phyloP scores from a whole-genome alignment of 108 stramenopile genomes.

The Schizochytrium sp. region DNA sequence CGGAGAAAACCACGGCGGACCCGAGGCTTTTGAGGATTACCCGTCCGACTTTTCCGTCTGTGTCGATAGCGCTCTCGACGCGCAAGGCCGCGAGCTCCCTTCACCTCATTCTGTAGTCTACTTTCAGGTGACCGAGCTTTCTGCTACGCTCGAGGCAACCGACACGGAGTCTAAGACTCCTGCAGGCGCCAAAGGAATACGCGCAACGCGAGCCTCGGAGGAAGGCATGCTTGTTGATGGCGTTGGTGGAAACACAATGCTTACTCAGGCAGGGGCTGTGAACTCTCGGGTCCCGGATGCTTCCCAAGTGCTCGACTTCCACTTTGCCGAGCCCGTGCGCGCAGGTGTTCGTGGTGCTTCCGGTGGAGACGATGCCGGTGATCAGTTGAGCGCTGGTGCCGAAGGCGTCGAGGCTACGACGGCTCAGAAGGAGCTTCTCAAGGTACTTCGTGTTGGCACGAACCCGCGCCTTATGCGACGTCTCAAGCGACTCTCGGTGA shows the following conservation, averaged over 20 bases:
- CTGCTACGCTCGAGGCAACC: neutral
- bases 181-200: neutral
- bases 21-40: neutral
- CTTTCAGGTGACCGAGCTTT: slow-evolving; percentile 1
- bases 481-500: slow-evolving; percentile 6
- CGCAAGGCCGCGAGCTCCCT: neutral
- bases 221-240: slow-evolving; percentile 11
- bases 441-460: neutral
- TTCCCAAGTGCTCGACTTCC: neutral
- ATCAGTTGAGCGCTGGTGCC: neutral
- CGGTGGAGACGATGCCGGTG: neutral
- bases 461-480: neutral
- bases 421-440: neutral
- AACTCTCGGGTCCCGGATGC: neutral
- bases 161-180: neutral
- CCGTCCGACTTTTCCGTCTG: neutral
- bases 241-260: slow-evolving; percentile 5
- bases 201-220: neutral
- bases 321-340: neutral
- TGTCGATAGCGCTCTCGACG: neutral
- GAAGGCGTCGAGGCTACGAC: neutral
- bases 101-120: neutral
- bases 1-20: neutral
- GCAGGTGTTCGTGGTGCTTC: neutral
- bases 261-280: neutral